These are phyloP conservation scores for Benincasa hispida DNA, from an alignment of 306 rosid species.

Conservation along the genomic window DNA sequence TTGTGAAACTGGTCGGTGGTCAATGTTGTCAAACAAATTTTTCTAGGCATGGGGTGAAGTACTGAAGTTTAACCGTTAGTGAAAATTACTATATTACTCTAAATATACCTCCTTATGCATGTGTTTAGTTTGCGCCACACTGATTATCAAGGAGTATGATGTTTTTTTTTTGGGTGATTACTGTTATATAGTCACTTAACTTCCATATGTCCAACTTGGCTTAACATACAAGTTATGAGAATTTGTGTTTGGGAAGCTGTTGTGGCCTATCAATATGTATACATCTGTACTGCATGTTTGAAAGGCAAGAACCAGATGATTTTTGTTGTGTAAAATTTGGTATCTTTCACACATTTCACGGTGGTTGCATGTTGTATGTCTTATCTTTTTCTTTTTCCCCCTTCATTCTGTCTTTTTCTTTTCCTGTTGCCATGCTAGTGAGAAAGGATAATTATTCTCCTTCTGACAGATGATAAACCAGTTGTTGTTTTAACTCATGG, in stretches of 20 bases:
- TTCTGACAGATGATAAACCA: slow-evolving; percentile 72
- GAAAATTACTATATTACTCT: neutral
- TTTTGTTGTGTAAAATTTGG: neutral
- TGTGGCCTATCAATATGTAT: neutral
- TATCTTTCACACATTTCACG: neutral
- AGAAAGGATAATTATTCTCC: neutral
- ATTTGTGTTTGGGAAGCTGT: neutral
- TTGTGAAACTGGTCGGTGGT: neutral
- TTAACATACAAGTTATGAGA: neutral
- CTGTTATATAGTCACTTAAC: neutral
- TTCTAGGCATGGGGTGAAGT: neutral
- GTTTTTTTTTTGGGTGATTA: neutral
- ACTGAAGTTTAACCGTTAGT: neutral
- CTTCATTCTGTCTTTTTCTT: neutral
- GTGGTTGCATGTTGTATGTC: neutral
- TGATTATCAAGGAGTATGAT: neutral
- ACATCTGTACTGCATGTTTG: neutral
- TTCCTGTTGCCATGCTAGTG: neutral
- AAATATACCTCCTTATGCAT: neutral
- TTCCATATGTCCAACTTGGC: neutral
- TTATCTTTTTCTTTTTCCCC: neutral
- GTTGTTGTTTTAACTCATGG: slow-evolving; percentile 72
- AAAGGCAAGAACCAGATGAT: neutral
- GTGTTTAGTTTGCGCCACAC: neutral
- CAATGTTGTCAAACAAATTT: neutral